Percentiles rank a stretch among this genome's conserved stretches.
These are phyloP conservation scores for Saccharomycopsis schoenii DNA, from an alignment of 805 yeast genomes.

Conservation along the genomic window DNA sequence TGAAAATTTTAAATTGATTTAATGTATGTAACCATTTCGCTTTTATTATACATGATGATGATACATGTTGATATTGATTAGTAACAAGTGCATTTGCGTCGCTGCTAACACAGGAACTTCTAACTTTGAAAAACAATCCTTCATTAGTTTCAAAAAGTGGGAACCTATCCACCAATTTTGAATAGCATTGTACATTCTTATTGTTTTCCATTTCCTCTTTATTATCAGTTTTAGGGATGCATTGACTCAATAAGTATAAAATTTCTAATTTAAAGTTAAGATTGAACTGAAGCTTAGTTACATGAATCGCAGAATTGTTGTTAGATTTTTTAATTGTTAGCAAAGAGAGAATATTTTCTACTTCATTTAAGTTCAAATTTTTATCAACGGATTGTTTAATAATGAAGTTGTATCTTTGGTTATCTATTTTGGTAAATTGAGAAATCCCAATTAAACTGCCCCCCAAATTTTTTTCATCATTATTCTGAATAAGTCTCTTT, in stretches of 20 bases:
- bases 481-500: background rate
- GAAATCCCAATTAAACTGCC: background rate
- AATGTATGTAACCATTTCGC: conserved; percentile 2
- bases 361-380: background rate
- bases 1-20: conserved; percentile 3
- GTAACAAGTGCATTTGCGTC: background rate
- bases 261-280: conserved; percentile 6
- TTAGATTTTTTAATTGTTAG: background rate
- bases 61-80: background rate
- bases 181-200: background rate
- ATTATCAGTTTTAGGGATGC: background rate
- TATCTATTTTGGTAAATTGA: background rate
- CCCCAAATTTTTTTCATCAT: background rate
- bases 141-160: conserved; percentile 8
- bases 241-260: conserved; percentile 6
- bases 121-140: conserved; percentile 8
- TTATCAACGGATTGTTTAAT: background rate
- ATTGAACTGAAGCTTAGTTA: background rate
- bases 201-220: background rate
- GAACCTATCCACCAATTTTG: conserved; percentile 1
- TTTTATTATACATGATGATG: background rate
- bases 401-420: background rate
- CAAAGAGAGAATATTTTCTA: background rate
- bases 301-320: background rate
- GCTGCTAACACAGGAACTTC: conserved; percentile 4